Percentiles rank a stretch among this genome's conserved stretches.
Conservation (phyloP, 2,329 filamentous ascomycete genomes). For the Sporothrix inflata region DNA sequence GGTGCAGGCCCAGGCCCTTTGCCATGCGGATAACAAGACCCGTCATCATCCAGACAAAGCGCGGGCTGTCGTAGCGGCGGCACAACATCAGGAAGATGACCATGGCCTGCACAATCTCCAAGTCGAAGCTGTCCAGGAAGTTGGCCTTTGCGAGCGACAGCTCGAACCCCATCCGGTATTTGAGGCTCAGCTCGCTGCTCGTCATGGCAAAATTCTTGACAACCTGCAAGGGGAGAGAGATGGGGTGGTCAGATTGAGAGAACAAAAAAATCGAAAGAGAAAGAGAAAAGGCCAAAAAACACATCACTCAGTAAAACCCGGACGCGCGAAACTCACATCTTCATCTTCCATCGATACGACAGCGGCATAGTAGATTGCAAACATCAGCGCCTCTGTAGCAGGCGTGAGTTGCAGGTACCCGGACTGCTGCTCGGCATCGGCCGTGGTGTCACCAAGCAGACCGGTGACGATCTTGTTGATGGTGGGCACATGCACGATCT, state of each 20-base stretch:
- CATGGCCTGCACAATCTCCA: conserved; percentile 62
- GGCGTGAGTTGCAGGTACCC: conserved; percentile 41
- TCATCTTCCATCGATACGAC: conserved; percentile 61
- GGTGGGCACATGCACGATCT: conserved; percentile 52
- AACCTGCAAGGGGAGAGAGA: conserved; percentile 27
- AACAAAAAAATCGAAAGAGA: not conserved
- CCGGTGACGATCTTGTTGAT: conserved; percentile 44
- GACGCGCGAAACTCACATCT: conserved; percentile 47
- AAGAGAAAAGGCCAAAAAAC: no score
- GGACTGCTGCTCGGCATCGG: conserved; percentile 26
- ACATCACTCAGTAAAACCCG: not conserved
- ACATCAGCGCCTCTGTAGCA: conserved; percentile 56
- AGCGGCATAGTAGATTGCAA: conserved; percentile 61
- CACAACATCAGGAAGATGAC: conserved; percentile 58
- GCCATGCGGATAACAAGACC: conserved; percentile 62
- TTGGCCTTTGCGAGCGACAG: conserved; percentile 61
- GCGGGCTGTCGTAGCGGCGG: conserved; percentile 51
- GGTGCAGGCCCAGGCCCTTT: conserved; percentile 63
- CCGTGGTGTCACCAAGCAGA: not conserved
- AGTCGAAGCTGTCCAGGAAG: conserved; percentile 60
- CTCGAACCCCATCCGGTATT: conserved; percentile 59
- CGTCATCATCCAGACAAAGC: conserved; percentile 63
- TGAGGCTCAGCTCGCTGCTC: conserved; percentile 50
- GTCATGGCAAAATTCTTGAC: conserved; percentile 47
- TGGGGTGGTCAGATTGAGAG: not conserved